Evolutionary conservation across 495 filamentous ascomycete genomes (phyloP).

Genomic region (Pseudevernia furfuracea): DNA sequence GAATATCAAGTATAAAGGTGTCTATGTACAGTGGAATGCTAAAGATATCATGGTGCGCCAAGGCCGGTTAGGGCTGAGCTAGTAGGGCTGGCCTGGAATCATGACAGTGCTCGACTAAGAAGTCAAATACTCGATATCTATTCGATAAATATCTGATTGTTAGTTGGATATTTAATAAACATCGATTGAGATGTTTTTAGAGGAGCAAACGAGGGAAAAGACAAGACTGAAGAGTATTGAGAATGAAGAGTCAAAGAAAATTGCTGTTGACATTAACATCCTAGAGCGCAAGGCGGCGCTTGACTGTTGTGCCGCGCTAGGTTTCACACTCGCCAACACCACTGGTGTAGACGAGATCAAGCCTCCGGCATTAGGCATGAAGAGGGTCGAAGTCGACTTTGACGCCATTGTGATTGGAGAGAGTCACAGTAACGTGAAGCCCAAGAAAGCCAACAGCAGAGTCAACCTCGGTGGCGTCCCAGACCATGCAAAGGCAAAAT

Average conservation of each 20-base stretch:
- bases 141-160: too few species aligned
- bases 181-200: too few species aligned
- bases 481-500: slow-evolving; percentile 12
- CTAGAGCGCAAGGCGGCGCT: slow-evolving; percentile 25
- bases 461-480: slow-evolving; percentile 26
- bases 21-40: too few species aligned
- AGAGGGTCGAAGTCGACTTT: slow-evolving; percentile 28
- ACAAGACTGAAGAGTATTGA: slow-evolving; percentile 22
- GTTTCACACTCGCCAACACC: slow-evolving; percentile 28
- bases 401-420: slow-evolving; percentile 22
- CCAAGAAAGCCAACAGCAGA: slow-evolving; percentile 19
- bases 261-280: slow-evolving; percentile 25
- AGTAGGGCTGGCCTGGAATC: too few species aligned
- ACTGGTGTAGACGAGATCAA: slow-evolving; percentile 26
- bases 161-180: too few species aligned
- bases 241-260: slow-evolving; percentile 28
- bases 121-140: too few species aligned
- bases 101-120: too few species aligned
- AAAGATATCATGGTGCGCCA: too few species aligned
- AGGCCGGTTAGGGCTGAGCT: too few species aligned
- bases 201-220: slow-evolving; percentile 23
- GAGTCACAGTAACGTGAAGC: slow-evolving; percentile 14
- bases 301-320: slow-evolving; percentile 20
- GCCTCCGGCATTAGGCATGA: slow-evolving; percentile 28
- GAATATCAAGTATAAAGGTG: too few species aligned